phyloP scores from a whole-genome alignment of 441 rosid genomes.

The Pelargonium citronellum region DNA sequence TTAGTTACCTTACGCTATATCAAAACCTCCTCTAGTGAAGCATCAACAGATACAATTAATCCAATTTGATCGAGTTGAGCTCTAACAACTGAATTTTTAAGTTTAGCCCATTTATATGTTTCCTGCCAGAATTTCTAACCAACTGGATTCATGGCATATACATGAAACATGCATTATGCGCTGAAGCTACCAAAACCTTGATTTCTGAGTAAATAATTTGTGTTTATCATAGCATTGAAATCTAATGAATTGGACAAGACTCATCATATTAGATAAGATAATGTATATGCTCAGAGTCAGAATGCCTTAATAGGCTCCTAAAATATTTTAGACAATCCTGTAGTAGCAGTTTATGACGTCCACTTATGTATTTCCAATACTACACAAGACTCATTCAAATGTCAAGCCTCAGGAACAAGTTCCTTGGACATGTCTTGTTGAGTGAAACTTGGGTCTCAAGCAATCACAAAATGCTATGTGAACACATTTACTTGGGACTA shows the following conservation, averaged over 20 bases:
- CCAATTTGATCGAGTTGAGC: not conserved
- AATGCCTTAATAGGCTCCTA: not conserved
- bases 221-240: not conserved
- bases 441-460: not conserved
- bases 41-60: not conserved
- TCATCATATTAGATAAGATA: not conserved
- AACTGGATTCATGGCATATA: not conserved
- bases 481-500: not conserved
- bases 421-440: not conserved
- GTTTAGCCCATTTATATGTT: not conserved
- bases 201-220: not conserved
- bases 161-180: not conserved
- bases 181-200: not conserved
- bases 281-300: not conserved
- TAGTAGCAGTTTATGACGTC: not conserved
- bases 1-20: not conserved
- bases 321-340: not conserved
- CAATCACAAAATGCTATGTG: not conserved
- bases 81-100: not conserved
- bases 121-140: no score
- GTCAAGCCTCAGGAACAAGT: conserved; percentile 7
- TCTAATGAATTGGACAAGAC: not conserved
- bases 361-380: not conserved
- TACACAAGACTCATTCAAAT: conserved; percentile 18
- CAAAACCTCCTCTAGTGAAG: not conserved